Percentiles rank a stretch among this genome's conserved stretches.
These are phyloP conservation scores for Cyclotella atomus DNA, from an alignment of 108 stramenopile genomes.

Conservation along the genomic window DNA sequence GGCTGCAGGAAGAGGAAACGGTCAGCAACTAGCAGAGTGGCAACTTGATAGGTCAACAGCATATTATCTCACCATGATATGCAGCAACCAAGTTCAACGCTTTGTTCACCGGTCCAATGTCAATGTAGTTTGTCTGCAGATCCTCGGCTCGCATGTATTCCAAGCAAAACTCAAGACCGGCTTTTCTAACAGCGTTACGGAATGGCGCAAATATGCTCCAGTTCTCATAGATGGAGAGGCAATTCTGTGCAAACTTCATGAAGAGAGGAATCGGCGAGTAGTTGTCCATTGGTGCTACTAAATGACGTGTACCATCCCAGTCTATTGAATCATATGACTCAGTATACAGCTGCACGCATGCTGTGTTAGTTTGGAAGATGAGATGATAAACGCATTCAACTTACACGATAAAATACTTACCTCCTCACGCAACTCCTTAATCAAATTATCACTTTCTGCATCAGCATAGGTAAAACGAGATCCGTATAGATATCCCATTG, in stretches of 20 bases:
- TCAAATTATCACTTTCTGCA: slow-evolving; percentile 78
- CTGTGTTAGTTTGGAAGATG: not conserved
- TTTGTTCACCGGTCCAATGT: slow-evolving; percentile 99
- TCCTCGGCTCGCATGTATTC: slow-evolving; percentile 96
- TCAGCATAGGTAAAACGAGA: slow-evolving; percentile 73
- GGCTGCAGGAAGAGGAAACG: slow-evolving; percentile 25
- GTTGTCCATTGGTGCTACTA: slow-evolving; percentile 91
- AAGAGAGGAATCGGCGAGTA: slow-evolving; percentile 90
- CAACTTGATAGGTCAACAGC: not conserved
- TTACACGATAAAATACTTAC: slow-evolving; percentile 11
- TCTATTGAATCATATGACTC: slow-evolving; percentile 74
- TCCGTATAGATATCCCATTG: slow-evolving; percentile 96
- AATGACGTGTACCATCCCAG: slow-evolving; percentile 88
- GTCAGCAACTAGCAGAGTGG: no score
- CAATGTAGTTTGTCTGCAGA: slow-evolving; percentile 94
- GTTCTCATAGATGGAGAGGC: slow-evolving; percentile 85
- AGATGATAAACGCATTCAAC: not conserved
- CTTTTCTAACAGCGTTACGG: slow-evolving; percentile 60
- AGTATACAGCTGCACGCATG: slow-evolving; percentile 61
- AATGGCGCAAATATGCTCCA: slow-evolving; percentile 75
- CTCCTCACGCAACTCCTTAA: slow-evolving; percentile 74
- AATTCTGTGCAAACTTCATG: slow-evolving; percentile 88
- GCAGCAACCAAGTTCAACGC: slow-evolving; percentile 92
- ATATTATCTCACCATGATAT: slow-evolving; percentile 57
- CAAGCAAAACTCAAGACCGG: slow-evolving; percentile 77